Conservation (phyloP, 2,329 filamentous ascomycete species). For the Neofusicoccum parvum region DNA sequence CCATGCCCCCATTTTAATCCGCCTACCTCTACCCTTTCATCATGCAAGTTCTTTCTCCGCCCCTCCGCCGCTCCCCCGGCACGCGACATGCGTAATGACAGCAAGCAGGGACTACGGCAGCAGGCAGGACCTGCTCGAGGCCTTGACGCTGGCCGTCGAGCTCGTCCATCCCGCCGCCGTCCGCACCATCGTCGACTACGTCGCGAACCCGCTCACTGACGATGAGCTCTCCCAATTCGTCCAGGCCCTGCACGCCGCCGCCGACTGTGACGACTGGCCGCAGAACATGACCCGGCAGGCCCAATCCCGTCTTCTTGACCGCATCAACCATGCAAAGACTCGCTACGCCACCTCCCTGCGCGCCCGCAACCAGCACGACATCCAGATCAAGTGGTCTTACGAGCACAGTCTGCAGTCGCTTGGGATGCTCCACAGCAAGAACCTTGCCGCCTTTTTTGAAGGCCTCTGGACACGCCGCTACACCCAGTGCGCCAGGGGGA, state of each 20-base stretch:
- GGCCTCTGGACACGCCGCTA: slow-evolving; percentile 7
- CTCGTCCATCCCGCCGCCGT: neutral
- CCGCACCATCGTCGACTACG: slow-evolving; percentile 15
- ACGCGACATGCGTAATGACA: neutral
- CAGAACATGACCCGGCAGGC: neutral
- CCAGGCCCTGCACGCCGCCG: neutral
- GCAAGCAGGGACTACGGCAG: neutral
- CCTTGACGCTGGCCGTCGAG: slow-evolving; percentile 14
- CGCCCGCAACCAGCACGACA: slow-evolving; percentile 6
- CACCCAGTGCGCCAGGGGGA: neutral
- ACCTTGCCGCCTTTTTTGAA: neutral
- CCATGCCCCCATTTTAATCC: neutral
- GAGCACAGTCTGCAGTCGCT: neutral
- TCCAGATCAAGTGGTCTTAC: slow-evolving; percentile 9
- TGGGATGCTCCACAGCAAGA: neutral
- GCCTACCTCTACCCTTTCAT: neutral
- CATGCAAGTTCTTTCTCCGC: slow-evolving; percentile 1
- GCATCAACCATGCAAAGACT: slow-evolving; percentile 18
- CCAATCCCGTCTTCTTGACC: neutral
- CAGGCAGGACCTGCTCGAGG: slow-evolving; percentile 16
- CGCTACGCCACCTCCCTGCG: slow-evolving; percentile 20
- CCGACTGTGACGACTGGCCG: neutral
- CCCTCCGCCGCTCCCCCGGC: neutral
- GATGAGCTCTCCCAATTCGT: slow-evolving; percentile 8
- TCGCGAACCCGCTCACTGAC: slow-evolving; percentile 14